A percentile compares a stretch with the other conserved stretches of the same genome.
These are phyloP conservation scores for Drechslerella coelobrocha DNA, from an alignment of 2,329 filamentous ascomycete species.

Conservation along the genomic window DNA sequence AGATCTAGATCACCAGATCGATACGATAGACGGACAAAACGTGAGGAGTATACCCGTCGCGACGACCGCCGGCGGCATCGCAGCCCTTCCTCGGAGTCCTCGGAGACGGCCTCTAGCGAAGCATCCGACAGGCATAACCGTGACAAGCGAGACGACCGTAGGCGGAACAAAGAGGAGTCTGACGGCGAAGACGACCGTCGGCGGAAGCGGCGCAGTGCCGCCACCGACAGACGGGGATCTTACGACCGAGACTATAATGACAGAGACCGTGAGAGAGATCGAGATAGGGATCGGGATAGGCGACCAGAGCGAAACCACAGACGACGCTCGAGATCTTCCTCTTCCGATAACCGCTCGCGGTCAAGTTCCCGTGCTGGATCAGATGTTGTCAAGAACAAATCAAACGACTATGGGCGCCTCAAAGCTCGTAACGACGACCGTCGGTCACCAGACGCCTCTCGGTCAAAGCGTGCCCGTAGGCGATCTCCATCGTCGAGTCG, in stretches of 20 bases:
- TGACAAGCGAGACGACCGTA: constrained; percentile 35
- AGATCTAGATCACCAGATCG: constrained; percentile 38
- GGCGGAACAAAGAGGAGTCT: constrained; percentile 32
- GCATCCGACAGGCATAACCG: constrained; percentile 24
- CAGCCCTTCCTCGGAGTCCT: constrained; percentile 40
- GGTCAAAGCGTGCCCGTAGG: constrained; percentile 39
- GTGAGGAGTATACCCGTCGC: constrained; percentile 29
- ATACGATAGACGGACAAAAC: constrained; percentile 33
- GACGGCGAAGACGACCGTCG: constrained; percentile 31
- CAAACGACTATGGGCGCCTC: constrained; percentile 45
- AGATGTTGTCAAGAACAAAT: constrained; percentile 40
- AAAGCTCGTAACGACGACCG: constrained; percentile 33
- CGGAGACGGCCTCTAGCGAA: constrained; percentile 53
- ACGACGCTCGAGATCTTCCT: constrained; percentile 44
- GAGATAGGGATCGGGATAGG: constrained; percentile 33
- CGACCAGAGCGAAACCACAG: constrained; percentile 30
- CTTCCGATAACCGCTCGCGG: constrained; percentile 47
- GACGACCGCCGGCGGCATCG: constrained; percentile 40
- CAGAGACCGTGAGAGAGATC: constrained; percentile 14
- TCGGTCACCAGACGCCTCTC: constrained; percentile 34
- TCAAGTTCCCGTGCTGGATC: constrained; percentile 47
- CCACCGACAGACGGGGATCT: constrained; percentile 24
- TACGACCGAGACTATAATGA: constrained; percentile 29
- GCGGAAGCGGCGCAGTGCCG: constrained; percentile 24
- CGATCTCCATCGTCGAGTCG: constrained; percentile 37